Evolutionary conservation across 2,329 filamentous ascomycete genomes (phyloP).

Genomic region (Thermothelomyces thermophilus): DNA sequence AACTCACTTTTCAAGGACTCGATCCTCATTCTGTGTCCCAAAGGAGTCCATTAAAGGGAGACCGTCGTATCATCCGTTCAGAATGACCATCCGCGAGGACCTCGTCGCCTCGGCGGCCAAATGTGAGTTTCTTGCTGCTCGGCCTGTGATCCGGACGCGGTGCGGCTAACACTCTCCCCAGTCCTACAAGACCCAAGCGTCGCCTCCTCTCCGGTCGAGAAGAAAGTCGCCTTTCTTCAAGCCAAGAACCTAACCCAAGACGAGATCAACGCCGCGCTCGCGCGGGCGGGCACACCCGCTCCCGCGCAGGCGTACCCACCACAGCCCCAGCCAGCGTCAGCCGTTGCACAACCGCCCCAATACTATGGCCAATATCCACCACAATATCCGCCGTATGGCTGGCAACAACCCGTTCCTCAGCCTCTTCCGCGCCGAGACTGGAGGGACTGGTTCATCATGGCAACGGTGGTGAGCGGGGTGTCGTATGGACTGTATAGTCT

Average conservation of each 20-base stretch:
- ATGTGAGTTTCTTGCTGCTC: conserved; percentile 18
- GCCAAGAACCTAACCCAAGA: conserved; percentile 97
- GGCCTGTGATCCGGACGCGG: too few relatives aligned
- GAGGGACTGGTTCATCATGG: conserved; percentile 99
- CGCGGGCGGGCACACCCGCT: conserved; percentile 52
- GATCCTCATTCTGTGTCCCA: conserved; percentile 4
- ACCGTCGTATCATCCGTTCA: conserved; percentile 14
- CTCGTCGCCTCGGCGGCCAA: conserved; percentile 66
- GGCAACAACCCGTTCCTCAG: conserved; percentile 51
- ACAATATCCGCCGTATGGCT: conserved; percentile 45
- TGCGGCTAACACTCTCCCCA: conserved; percentile 31
- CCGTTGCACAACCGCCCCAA: conserved; percentile 39
- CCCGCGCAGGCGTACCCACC: conserved; percentile 36
- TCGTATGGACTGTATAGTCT: conserved; percentile 84
- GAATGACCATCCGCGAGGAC: conserved; percentile 88
- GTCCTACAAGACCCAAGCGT: conserved; percentile 94
- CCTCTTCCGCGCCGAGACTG: conserved; percentile 76
- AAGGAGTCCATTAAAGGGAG: not conserved
- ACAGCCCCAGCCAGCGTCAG: conserved; percentile 24
- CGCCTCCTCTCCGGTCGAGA: conserved; percentile 81
- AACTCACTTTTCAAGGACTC: not conserved
- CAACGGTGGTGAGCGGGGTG: conserved; percentile 84
- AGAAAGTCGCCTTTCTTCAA: conserved; percentile 84
- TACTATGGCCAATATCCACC: conserved; percentile 43
- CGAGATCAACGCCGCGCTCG: conserved; percentile 80